A percentile compares a stretch with the other conserved stretches of the same genome.
Evolutionary conservation across 352 stramenopile species (phyloP).

Genomic region (Globisporangium rhizosaccharum): DNA sequence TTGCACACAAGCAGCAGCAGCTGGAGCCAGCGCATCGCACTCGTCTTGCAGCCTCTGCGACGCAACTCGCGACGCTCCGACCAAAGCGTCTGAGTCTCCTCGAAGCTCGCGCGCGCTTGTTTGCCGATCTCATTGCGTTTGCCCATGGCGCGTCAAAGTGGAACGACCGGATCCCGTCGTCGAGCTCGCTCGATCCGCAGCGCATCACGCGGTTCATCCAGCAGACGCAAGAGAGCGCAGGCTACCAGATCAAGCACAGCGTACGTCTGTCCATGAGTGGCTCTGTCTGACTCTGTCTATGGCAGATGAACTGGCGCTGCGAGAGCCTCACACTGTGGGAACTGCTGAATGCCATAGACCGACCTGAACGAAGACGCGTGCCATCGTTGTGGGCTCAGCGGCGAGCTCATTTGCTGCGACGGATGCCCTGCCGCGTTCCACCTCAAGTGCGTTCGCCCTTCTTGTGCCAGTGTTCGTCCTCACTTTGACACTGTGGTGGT

Average conservation of each 20-base stretch:
- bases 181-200: constrained; percentile 39
- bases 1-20: constrained; percentile 15
- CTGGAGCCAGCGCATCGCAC: not conserved
- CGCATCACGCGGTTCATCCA: constrained; percentile 71
- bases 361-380: constrained; percentile 81
- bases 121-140: constrained; percentile 57
- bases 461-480: not conserved
- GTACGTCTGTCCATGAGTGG: constrained; percentile 21
- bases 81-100: constrained; percentile 46
- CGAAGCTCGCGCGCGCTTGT: constrained; percentile 40
- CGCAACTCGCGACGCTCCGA: constrained; percentile 19
- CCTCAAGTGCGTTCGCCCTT: constrained; percentile 1
- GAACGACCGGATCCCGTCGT: constrained; percentile 53
- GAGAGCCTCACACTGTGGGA: constrained; percentile 1
- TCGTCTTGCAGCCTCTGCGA: not conserved
- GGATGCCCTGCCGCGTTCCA: constrained; percentile 75
- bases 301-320: constrained; percentile 1
- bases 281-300: not conserved
- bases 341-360: constrained; percentile 24
- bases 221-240: constrained; percentile 51
- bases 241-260: constrained; percentile 52
- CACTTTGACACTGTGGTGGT: not conserved
- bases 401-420: constrained; percentile 79
- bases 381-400: constrained; percentile 61
- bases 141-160: constrained; percentile 58